phyloP scores from a whole-genome alignment of 2,329 filamentous ascomycete genomes.

The Aspergillus oerlinghausenensis region DNA sequence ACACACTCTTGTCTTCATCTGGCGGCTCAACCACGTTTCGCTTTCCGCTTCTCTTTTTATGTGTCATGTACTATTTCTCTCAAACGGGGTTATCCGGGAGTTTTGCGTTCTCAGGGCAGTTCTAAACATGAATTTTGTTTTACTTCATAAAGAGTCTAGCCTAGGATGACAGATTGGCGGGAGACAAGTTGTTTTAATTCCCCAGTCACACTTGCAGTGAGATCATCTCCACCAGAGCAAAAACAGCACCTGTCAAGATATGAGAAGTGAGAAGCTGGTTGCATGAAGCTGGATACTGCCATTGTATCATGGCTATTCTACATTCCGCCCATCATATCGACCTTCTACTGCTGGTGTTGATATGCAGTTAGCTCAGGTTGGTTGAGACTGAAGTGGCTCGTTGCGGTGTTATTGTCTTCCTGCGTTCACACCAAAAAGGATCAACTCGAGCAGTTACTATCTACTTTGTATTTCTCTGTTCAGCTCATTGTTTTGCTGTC shows the following conservation, averaged over 20 bases:
- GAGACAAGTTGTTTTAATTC: background rate
- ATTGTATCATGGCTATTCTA: background rate
- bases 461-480: background rate
- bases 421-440: background rate
- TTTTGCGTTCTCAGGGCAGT: background rate
- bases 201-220: background rate
- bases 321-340: background rate
- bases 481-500: background rate
- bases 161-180: background rate
- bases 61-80: background rate
- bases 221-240: background rate
- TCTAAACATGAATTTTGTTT: background rate
- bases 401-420: background rate
- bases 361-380: background rate
- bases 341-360: background rate
- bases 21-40: background rate
- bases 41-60: background rate
- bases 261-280: background rate
- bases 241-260: background rate
- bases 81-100: background rate
- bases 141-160: background rate
- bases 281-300: background rate
- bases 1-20: constrained; percentile 18
- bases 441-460: background rate
- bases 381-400: background rate